These are phyloP conservation scores for Cercophora scortea DNA, from an alignment of 495 filamentous ascomycete species.

Conservation along the genomic window DNA sequence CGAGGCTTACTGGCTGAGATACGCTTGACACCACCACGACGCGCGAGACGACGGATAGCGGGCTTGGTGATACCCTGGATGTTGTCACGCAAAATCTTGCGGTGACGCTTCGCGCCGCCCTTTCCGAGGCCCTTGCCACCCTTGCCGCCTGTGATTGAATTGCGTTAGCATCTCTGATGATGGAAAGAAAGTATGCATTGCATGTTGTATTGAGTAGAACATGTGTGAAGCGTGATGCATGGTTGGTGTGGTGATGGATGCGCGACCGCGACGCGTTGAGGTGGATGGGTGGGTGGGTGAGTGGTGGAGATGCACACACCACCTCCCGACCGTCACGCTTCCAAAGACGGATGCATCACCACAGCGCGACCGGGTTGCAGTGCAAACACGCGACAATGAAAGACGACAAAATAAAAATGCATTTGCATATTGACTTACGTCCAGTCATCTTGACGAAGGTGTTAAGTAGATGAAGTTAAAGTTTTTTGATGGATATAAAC, in stretches of 20 bases:
- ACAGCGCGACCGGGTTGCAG: not conserved
- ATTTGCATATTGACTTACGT: slow-evolving; percentile 60
- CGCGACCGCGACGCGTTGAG: not conserved
- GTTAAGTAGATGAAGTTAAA: slow-evolving; percentile 16
- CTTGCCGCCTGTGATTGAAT: slow-evolving; percentile 55
- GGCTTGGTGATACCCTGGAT: slow-evolving; percentile 99
- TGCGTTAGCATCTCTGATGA: slow-evolving; percentile 16
- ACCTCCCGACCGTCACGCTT: slow-evolving; percentile 8
- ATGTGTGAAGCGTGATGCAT: not conserved
- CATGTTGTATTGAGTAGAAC: not conserved
- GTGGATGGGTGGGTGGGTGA: not conserved
- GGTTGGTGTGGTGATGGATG: not conserved
- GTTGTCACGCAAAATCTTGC: slow-evolving; percentile 99
- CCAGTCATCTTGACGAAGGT: slow-evolving; percentile 74
- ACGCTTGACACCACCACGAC: slow-evolving; percentile 99
- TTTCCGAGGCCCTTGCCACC: slow-evolving; percentile 86
- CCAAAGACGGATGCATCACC: slow-evolving; percentile 2
- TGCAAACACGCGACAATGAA: slow-evolving; percentile 3
- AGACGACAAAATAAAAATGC: slow-evolving; percentile 10
- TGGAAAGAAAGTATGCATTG: not conserved
- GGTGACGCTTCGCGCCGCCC: slow-evolving; percentile 88
- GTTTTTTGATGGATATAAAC: slow-evolving; percentile 23
- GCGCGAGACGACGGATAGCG: slow-evolving; percentile 98
- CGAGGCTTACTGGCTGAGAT: slow-evolving; percentile 74
- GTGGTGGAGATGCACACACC: not conserved